phyloP scores from a whole-genome alignment of 768 basidiomycete species.

The Leccinum subgranulosum region DNA sequence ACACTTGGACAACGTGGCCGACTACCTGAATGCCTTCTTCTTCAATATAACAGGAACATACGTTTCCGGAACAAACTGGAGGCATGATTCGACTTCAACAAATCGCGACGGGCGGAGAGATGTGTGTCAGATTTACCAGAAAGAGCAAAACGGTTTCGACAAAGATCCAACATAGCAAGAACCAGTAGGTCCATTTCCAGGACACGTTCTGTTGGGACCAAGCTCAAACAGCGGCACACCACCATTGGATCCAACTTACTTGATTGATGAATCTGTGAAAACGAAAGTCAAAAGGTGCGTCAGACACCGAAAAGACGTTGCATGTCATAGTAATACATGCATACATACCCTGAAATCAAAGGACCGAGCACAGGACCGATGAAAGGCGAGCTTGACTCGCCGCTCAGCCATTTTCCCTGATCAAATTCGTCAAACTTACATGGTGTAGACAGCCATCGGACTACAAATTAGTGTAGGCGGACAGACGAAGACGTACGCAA shows the following conservation, averaged over 20 bases:
- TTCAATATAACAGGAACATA: conserved; percentile 60
- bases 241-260: conserved; percentile 29
- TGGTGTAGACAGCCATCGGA: conserved; percentile 56
- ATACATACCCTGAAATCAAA: conserved; percentile 52
- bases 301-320: neutral
- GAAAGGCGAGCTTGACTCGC: conserved; percentile 43
- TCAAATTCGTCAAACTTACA: conserved; percentile 21
- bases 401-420: neutral
- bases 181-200: conserved; percentile 80
- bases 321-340: neutral
- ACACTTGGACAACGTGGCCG: neutral
- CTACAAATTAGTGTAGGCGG: conserved; percentile 25
- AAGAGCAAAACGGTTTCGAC: conserved; percentile 49
- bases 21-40: conserved; percentile 54
- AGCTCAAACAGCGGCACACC: neutral
- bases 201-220: conserved; percentile 40
- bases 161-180: conserved; percentile 68
- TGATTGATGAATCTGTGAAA: conserved; percentile 64
- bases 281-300: neutral
- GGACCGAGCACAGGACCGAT: conserved; percentile 56
- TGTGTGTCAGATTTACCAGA: conserved; percentile 35
- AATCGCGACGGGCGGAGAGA: neutral
- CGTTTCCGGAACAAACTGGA: conserved; percentile 69
- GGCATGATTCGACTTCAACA: neutral
- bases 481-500: conserved; percentile 1